Base-by-base conservation (phyloP, 2,329 filamentous ascomycete species). In the Verruconis gallopava region DNA sequence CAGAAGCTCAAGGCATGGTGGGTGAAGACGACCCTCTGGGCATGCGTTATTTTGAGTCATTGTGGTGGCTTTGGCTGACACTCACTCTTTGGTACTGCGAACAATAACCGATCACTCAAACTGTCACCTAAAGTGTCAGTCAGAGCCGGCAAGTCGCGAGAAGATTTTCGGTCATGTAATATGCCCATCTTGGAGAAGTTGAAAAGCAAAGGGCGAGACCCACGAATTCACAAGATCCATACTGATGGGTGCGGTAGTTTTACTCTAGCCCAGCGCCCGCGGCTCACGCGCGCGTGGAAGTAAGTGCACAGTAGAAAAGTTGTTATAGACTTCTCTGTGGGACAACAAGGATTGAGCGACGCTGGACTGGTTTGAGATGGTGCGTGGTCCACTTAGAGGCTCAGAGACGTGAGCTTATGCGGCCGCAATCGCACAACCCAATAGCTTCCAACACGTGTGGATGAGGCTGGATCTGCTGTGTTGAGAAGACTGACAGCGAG, bases 41-140 rank as follows among this genome's bases (percentile, higher is more conserved):
- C n/a, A n/a, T 32, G 28, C 17, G 5, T 14, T 14, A 14, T 17
- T 21, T 18, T 35, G 19, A 12, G 21, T 13, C 22, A 18, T 42
- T 21, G 5, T 13, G 28, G 9, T 13, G 3, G 9, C 40, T 42
- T 50, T 48, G 39, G 46, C 46, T 49, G 44, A 39, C 43, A 77
- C 83, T 69, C 68, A 88, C 85, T 98, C 69, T 98, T 98, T 47
- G 91, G 91, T n/a, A 98, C 85, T 47, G 91, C 91, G 59, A 98
- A 95, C 48, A 96, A 75, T 44, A 96, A 74, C 50, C 91, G 82
- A 57, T 89, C 88, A 71, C 91, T 85, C 59, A 95, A 73, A 68
- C 86, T 93, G 50, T 42, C 11, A 15, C 42, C 42, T 22, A 44
- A 15, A 5, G 21, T 40, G 42, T 44, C 42, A 44, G 41, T 43